A percentile compares a stretch with the other conserved stretches of the same genome.
phyloP scores from a whole-genome alignment of 169 alveolate genomes.

The Ichthyophthirius multifiliis region DNA sequence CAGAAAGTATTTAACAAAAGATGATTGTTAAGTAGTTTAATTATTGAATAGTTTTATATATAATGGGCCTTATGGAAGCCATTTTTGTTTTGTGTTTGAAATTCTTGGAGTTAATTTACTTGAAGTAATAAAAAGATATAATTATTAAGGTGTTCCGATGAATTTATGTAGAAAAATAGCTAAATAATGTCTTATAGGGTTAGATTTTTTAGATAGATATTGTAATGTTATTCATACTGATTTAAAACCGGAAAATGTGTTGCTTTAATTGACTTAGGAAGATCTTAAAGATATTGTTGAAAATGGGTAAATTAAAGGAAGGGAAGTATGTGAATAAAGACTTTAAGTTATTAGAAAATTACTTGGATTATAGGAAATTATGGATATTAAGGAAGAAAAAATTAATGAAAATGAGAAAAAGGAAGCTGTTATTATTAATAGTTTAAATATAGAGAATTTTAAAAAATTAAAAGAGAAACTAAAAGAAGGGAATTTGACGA shows the following conservation, averaged over 20 bases:
- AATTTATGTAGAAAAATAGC: slow-evolving; percentile 94
- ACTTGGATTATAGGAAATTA: slow-evolving; percentile 13
- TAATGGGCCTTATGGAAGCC: slow-evolving; percentile 98
- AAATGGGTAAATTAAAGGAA: slow-evolving; percentile 27
- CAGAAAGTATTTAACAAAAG: slow-evolving; percentile 34
- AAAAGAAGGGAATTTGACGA: not conserved
- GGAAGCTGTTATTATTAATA: not conserved
- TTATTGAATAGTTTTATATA: slow-evolving; percentile 93
- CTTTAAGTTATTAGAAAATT: slow-evolving; percentile 17
- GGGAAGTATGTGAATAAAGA: slow-evolving; percentile 19
- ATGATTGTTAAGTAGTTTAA: slow-evolving; percentile 90
- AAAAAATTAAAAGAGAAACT: not conserved
- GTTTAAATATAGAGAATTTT: not conserved
- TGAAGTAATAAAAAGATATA: slow-evolving; percentile 94
- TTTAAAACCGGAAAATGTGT: slow-evolving; percentile 99
- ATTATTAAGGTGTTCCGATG: slow-evolving; percentile 96
- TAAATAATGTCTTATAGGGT: slow-evolving; percentile 95
- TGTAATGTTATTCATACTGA: slow-evolving; percentile 98
- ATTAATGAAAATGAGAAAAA: slow-evolving; percentile 10
- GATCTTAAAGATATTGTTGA: slow-evolving; percentile 39
- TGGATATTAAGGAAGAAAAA: not conserved
- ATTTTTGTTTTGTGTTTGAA: slow-evolving; percentile 98
- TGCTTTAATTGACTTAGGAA: slow-evolving; percentile 26
- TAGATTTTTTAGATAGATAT: slow-evolving; percentile 95
- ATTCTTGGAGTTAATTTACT: slow-evolving; percentile 97